A percentile compares a stretch with the other conserved stretches of the same genome.
Conservation (phyloP, 495 filamentous ascomycete genomes). For the Lasiosphaeria miniovina region DNA sequence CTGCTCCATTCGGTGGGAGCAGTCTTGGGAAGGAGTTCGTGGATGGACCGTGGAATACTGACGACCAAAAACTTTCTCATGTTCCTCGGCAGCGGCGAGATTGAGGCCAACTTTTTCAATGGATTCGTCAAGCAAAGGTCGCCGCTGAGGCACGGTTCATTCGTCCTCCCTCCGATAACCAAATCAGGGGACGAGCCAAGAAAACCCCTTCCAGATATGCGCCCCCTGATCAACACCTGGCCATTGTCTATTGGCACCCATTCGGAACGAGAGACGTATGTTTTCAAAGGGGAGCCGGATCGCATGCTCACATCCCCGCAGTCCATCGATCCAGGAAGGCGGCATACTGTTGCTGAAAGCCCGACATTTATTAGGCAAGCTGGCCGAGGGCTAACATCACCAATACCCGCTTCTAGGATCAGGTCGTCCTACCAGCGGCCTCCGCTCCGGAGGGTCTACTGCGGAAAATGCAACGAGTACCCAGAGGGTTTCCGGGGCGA, state of each 20-base stretch:
- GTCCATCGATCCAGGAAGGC: conserved; percentile 34
- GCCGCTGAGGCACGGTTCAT: conserved; percentile 25
- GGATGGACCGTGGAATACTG: conserved; percentile 40
- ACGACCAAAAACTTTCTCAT: conserved; percentile 45
- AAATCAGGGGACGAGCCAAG: conserved; percentile 33
- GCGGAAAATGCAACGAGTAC: conserved; percentile 71
- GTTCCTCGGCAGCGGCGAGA: conserved; percentile 43
- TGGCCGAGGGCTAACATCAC: conserved; percentile 39
- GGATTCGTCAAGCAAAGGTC: conserved; percentile 46
- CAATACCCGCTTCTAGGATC: conserved; percentile 53
- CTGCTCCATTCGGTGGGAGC: conserved; percentile 30
- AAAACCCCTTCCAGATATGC: conserved; percentile 43
- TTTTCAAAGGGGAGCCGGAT: conserved; percentile 34
- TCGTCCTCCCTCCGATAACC: conserved; percentile 32
- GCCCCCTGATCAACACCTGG: conserved; percentile 40
- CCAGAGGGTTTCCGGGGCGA: conserved; percentile 91
- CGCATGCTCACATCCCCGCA: conserved; percentile 32
- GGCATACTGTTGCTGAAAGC: conserved; percentile 49
- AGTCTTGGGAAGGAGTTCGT: conserved; percentile 40
- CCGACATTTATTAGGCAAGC: conserved; percentile 40
- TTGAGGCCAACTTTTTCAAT: conserved; percentile 38
- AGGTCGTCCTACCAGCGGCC: conserved; percentile 71
- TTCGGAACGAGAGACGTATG: conserved; percentile 28
- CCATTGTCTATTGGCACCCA: conserved; percentile 14
- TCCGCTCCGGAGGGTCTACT: conserved; percentile 72